These are phyloP conservation scores for Termitomyces sp. DNA, from an alignment of 768 basidiomycete species.

Conservation along the genomic window DNA sequence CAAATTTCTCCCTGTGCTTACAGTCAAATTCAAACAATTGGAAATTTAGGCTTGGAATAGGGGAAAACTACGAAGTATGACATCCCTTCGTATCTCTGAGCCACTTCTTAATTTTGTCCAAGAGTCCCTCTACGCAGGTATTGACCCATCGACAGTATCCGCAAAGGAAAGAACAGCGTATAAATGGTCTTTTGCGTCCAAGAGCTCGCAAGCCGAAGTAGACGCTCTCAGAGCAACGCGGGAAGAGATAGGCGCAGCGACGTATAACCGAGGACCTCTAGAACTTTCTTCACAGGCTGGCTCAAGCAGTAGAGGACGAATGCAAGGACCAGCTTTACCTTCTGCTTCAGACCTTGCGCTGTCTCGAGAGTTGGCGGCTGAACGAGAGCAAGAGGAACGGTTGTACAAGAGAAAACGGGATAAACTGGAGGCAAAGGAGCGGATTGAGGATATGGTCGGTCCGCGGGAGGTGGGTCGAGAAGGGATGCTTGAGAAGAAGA, in stretches of 20 bases:
- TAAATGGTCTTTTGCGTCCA: constrained; percentile 84
- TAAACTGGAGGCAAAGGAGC: constrained; percentile 57
- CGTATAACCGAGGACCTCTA: constrained; percentile 25
- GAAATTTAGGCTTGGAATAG: constrained; percentile 69
- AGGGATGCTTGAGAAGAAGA: constrained; percentile 83
- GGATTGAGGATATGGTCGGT: constrained; percentile 72
- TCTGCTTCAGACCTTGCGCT: constrained; percentile 63
- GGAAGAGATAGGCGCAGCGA: constrained; percentile 51
- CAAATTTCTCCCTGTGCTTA: not conserved
- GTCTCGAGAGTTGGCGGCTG: constrained; percentile 56
- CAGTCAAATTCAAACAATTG: not conserved
- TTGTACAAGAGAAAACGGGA: constrained; percentile 62
- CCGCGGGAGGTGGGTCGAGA: constrained; percentile 82
- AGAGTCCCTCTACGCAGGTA: constrained; percentile 58
- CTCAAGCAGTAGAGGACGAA: constrained; percentile 29
- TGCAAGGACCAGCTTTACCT: constrained; percentile 67
- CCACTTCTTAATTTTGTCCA: not conserved
- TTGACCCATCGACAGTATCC: constrained; percentile 46
- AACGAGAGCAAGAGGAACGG: constrained; percentile 47
- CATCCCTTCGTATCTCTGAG: not conserved
- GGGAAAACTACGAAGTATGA: constrained; percentile 63
- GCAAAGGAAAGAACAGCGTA: constrained; percentile 74
- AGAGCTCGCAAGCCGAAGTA: constrained; percentile 51
- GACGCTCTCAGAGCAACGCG: constrained; percentile 55
- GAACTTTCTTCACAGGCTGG: constrained; percentile 14